Conservation (phyloP, 2,329 filamentous ascomycete species). For the Stemphylium lycopersici region DNA sequence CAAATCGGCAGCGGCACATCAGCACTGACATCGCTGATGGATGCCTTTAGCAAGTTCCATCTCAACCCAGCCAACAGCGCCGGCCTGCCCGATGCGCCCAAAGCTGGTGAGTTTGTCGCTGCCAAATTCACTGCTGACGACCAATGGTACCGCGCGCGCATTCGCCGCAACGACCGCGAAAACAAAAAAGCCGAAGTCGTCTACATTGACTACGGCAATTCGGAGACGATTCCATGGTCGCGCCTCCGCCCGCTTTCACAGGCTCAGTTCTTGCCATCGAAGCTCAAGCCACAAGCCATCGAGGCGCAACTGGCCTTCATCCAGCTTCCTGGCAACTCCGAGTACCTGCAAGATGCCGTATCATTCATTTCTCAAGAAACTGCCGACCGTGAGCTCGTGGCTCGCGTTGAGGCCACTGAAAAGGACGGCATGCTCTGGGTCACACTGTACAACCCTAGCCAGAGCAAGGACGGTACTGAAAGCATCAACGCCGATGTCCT, state of each 20-base stretch:
- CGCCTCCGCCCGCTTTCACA: conserved; percentile 81
- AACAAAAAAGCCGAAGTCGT: conserved; percentile 85
- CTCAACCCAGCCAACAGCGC: conserved; percentile 80
- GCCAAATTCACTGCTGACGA: conserved; percentile 89
- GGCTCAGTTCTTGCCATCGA: conserved; percentile 73
- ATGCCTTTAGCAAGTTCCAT: conserved; percentile 89
- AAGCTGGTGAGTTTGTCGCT: conserved; percentile 88
- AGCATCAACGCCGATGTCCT: conserved; percentile 91
- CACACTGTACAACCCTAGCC: conserved; percentile 82
- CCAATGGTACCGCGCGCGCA: conserved; percentile 91
- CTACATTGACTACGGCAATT: conserved; percentile 97
- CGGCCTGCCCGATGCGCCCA: conserved; percentile 75
- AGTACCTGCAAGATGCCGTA: conserved; percentile 80
- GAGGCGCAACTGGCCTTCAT: conserved; percentile 88
- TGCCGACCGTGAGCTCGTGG: conserved; percentile 78
- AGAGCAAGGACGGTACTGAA: conserved; percentile 66
- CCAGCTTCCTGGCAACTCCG: conserved; percentile 79
- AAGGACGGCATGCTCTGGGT: conserved; percentile 84
- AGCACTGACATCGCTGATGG: conserved; percentile 86
- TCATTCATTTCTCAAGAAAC: conserved; percentile 76
- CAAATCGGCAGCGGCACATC: conserved; percentile 86
- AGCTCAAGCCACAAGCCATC: conserved; percentile 83
- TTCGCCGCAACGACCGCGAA: conserved; percentile 90
- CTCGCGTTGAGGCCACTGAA: conserved; percentile 84
- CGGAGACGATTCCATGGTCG: conserved; percentile 84